Conservation (phyloP, 768 basidiomycete species). For the Exidia glandulosa region DNA sequence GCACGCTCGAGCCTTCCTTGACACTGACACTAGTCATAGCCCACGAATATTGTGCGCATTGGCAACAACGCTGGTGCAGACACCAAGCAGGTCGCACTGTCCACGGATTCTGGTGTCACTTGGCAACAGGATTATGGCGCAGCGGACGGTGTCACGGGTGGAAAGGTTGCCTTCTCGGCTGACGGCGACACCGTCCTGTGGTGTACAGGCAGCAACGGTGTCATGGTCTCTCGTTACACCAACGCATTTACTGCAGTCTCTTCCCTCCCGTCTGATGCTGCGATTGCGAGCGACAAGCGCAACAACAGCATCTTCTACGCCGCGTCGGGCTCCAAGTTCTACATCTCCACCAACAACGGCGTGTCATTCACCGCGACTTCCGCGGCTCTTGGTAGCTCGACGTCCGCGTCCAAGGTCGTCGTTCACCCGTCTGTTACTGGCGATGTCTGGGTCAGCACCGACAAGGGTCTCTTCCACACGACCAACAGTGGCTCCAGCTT, state of each 20-base stretch:
- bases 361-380: slow-evolving; percentile 33
- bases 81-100: slow-evolving; percentile 47
- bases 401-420: slow-evolving; percentile 38
- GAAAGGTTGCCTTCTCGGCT: slow-evolving; percentile 34
- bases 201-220: slow-evolving; percentile 31
- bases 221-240: slow-evolving; percentile 41
- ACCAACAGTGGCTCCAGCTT: slow-evolving; percentile 41
- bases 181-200: slow-evolving; percentile 48
- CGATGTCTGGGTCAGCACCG: slow-evolving; percentile 56
- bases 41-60: slow-evolving; percentile 31
- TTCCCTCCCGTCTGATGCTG: slow-evolving; percentile 39
- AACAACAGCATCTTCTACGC: slow-evolving; percentile 49
- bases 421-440: slow-evolving; percentile 44
- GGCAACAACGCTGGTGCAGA: slow-evolving; percentile 9
- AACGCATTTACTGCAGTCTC: slow-evolving; percentile 38
- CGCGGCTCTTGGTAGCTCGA: slow-evolving; percentile 37
- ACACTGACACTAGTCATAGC: too few species aligned
- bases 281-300: slow-evolving; percentile 54
- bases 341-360: slow-evolving; percentile 47
- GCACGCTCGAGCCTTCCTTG: too few species aligned
- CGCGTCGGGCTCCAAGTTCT: slow-evolving; percentile 44
- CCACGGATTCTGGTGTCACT: slow-evolving; percentile 39
- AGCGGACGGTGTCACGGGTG: slow-evolving; percentile 29
- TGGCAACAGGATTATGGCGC: slow-evolving; percentile 49
- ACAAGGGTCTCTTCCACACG: slow-evolving; percentile 47